phyloP scores from a whole-genome alignment of 306 rosid species.

The Vicia villosa region DNA sequence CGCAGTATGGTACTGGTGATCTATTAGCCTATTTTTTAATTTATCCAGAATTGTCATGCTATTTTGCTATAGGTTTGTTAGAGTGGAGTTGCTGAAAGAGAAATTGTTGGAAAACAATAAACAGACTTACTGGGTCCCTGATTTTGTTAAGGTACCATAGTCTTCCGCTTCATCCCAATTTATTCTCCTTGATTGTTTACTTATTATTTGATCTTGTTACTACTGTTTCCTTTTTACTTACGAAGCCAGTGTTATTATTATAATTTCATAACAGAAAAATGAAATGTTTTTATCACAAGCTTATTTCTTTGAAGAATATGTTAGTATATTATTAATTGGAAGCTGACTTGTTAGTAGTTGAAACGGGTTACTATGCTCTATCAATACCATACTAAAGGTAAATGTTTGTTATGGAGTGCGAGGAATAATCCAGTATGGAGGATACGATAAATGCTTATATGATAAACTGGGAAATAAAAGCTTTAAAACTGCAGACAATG shows the following conservation, averaged over 20 bases:
- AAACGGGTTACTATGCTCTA: slow-evolving; percentile 1
- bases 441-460: too few species aligned
- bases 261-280: background rate
- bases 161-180: slow-evolving; percentile 15
- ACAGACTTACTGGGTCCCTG: slow-evolving; percentile 96
- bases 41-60: slow-evolving; percentile 23
- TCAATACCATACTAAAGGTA: slow-evolving; percentile 2
- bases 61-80: slow-evolving; percentile 84
- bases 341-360: background rate
- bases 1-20: background rate
- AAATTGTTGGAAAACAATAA: slow-evolving; percentile 81
- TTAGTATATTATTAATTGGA: background rate
- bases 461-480: slow-evolving; percentile 3
- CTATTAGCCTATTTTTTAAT: background rate
- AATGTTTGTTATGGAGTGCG: background rate
- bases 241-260: background rate
- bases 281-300: background rate
- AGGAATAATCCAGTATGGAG: background rate
- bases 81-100: slow-evolving; percentile 81
- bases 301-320: background rate
- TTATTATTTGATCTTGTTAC: slow-evolving; percentile 6
- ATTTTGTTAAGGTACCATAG: slow-evolving; percentile 85
- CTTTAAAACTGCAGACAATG: background rate
- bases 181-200: background rate
- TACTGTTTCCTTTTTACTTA: slow-evolving; percentile 11